These are phyloP conservation scores for Nannizziopsis barbatae DNA, from an alignment of 2,329 filamentous ascomycete species.

Conservation along the genomic window DNA sequence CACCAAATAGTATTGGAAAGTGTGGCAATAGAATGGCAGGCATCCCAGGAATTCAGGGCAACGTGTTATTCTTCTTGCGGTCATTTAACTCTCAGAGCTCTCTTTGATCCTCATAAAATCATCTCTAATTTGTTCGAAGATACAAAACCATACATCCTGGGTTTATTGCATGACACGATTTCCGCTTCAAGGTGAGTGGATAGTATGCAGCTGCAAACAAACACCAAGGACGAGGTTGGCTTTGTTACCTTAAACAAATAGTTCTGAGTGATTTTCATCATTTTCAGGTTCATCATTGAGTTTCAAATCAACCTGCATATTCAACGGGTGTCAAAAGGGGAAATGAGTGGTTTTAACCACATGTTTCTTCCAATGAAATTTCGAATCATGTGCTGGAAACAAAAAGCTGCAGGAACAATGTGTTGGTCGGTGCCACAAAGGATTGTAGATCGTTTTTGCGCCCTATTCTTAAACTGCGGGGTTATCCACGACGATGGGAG, in stretches of 20 bases:
- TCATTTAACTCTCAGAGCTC: slow-evolving; percentile 13
- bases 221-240: not conserved
- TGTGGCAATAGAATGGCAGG: not conserved
- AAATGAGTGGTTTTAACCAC: not conserved
- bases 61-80: too few relatives aligned
- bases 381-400: not conserved
- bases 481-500: too few relatives aligned
- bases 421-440: not conserved
- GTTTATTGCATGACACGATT: not conserved
- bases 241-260: not conserved
- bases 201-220: slow-evolving; percentile 2
- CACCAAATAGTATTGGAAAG: too few relatives aligned
- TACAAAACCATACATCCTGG: too few relatives aligned
- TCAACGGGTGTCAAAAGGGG: not conserved
- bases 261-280: not conserved
- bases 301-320: not conserved
- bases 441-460: too few relatives aligned
- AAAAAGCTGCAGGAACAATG: not conserved
- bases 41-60: not conserved
- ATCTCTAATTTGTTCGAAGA: too few relatives aligned
- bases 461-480: too few relatives aligned
- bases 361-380: too few relatives aligned
- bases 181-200: not conserved
- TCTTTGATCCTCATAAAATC: slow-evolving; percentile 14
- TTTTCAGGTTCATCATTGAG: slow-evolving; percentile 8